phyloP scores from a whole-genome alignment of 2,329 filamentous ascomycete species.

The Graphiopsis chlorocephala region DNA sequence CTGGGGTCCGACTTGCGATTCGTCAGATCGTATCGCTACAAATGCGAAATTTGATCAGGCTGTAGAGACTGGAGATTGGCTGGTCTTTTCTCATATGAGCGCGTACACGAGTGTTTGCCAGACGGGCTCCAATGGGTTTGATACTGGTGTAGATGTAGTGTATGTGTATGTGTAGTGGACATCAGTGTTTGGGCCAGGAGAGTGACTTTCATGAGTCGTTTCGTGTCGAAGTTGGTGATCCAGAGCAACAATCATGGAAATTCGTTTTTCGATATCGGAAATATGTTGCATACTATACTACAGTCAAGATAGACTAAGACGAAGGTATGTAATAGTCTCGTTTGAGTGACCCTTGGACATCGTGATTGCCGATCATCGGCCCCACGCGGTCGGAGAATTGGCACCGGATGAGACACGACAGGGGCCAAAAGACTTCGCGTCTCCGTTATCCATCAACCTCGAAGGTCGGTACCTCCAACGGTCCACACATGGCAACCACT shows the following conservation, averaged over 20 bases:
- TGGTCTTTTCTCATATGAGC: not conserved
- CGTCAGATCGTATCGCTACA: not conserved
- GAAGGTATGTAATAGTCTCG: no score
- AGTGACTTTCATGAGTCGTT: no score
- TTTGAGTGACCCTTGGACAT: not conserved
- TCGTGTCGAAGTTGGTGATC: not conserved
- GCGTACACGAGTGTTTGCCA: not conserved
- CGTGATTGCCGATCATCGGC: not conserved
- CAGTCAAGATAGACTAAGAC: no score
- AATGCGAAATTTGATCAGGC: not conserved
- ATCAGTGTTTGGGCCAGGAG: no score
- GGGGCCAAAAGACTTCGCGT: not conserved
- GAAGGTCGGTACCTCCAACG: not conserved
- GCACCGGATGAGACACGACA: not conserved
- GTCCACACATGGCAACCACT: not conserved
- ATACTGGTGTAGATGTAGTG: not conserved
- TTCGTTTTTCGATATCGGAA: not conserved
- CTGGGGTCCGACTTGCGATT: not conserved
- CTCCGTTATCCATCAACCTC: not conserved
- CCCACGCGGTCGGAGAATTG: conserved; percentile 2
- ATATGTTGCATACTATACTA: no score
- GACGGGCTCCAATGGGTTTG: not conserved
- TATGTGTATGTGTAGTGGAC: not conserved
- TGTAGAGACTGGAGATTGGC: not conserved
- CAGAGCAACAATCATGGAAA: not conserved